A percentile compares a stretch with the other conserved stretches of the same genome.
These are phyloP conservation scores for Bipolaris sorokiniana DNA, from an alignment of 2,329 filamentous ascomycete genomes.

Conservation along the genomic window DNA sequence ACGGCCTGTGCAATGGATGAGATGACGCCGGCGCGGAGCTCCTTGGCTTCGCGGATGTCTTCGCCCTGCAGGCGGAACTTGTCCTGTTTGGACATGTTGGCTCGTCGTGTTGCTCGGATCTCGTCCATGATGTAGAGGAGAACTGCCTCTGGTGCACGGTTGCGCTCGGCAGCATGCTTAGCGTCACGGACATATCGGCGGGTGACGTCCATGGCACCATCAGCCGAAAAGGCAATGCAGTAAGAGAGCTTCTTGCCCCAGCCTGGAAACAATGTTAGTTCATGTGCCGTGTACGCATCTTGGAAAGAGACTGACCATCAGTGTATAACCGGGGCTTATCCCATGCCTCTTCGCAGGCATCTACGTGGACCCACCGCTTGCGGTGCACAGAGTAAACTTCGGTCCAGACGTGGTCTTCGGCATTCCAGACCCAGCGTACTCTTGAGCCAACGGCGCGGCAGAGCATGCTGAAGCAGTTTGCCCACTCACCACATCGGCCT, in stretches of 20 bases:
- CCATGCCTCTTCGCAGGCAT: conserved; percentile 93
- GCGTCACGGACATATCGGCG: conserved; percentile 72
- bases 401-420: conserved; percentile 96
- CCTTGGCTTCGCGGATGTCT: conserved; percentile 75
- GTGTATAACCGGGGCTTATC: conserved; percentile 91
- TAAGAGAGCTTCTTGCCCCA: conserved; percentile 98
- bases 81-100: conserved; percentile 84
- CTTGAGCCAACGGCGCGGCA: conserved; percentile 89
- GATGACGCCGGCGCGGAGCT: conserved; percentile 76
- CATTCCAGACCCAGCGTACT: conserved; percentile 98
- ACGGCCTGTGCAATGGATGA: conserved; percentile 75
- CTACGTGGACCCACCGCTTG: conserved; percentile 94
- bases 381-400: conserved; percentile 96
- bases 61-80: conserved; percentile 82
- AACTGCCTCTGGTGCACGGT: conserved; percentile 83
- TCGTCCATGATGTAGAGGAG: conserved; percentile 90
- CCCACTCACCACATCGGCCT: conserved; percentile 93
- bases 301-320: conserved; percentile 64
- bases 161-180: conserved; percentile 75
- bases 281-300: neutral
- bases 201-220: conserved; percentile 75
- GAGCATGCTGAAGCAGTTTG: conserved; percentile 98
- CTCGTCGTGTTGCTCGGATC: conserved; percentile 81
- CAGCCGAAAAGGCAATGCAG: conserved; percentile 93
- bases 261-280: conserved; percentile 53